These are phyloP conservation scores for Coniella lustricola DNA, from an alignment of 2,329 filamentous ascomycete genomes.

Conservation along the genomic window DNA sequence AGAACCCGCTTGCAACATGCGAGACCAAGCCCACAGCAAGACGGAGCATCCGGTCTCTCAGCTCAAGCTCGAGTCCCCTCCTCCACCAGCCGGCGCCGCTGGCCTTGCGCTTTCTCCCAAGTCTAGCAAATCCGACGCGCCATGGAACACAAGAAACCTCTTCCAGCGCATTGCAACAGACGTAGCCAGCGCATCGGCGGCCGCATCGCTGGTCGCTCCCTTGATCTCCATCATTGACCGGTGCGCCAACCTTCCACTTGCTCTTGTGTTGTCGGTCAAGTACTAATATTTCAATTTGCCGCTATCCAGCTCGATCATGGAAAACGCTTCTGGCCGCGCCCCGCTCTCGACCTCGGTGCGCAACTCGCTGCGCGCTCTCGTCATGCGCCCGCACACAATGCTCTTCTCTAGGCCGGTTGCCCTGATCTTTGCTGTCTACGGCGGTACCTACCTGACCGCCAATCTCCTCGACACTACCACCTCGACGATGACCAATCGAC, in stretches of 20 bases:
- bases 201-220: conserved; percentile 72
- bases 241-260: conserved; percentile 35
- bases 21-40: conserved; percentile 8
- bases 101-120: conserved; percentile 4
- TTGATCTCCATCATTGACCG: conserved; percentile 83
- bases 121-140: conserved; percentile 2
- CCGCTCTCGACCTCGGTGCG: conserved; percentile 54
- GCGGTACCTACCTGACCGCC: conserved; percentile 81
- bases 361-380: conserved; percentile 47
- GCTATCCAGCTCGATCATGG: conserved; percentile 60
- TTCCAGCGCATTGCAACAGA: conserved; percentile 62
- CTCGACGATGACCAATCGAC: conserved; percentile 52
- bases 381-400: conserved; percentile 53
- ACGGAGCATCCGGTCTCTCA: conserved; percentile 7
- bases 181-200: conserved; percentile 59
- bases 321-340: conserved; percentile 67
- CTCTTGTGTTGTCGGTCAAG: neutral
- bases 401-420: conserved; percentile 60
- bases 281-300: neutral
- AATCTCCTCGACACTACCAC: conserved; percentile 77
- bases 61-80: conserved; percentile 7
- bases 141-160: conserved; percentile 73
- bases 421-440: conserved; percentile 71
- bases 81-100: neutral
- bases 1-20: conserved; percentile 1